phyloP scores from a whole-genome alignment of 441 rosid genomes.

The Adansonia madagascariensis region DNA sequence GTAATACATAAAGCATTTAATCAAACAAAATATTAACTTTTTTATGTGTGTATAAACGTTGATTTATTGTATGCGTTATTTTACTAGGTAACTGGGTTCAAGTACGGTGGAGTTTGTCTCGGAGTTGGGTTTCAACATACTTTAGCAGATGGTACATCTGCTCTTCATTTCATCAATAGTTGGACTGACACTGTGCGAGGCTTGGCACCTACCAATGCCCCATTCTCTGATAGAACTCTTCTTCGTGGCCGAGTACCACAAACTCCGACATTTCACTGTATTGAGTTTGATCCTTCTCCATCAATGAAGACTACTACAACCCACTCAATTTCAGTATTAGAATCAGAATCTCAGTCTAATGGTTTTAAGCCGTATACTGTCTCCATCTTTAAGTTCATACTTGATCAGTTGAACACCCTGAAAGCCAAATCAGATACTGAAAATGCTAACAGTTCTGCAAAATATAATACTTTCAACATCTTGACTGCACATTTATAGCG shows the following conservation, averaged over 20 bases:
- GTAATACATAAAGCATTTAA: slow-evolving; percentile 24
- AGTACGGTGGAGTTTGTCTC: slow-evolving; percentile 34
- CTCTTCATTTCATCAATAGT: slow-evolving; percentile 27
- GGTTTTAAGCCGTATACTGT: background rate
- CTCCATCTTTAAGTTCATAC: slow-evolving; percentile 20
- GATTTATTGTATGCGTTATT: background rate
- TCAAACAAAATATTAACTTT: background rate
- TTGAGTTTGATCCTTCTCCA: slow-evolving; percentile 23
- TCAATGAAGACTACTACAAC: background rate
- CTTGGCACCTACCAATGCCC: background rate
- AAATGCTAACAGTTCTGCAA: background rate
- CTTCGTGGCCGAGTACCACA: slow-evolving; percentile 15
- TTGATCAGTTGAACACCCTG: slow-evolving; percentile 20
- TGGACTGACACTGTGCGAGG: slow-evolving; percentile 35
- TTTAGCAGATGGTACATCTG: slow-evolving; percentile 27
- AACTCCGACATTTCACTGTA: slow-evolving; percentile 9
- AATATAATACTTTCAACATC: slow-evolving; percentile 18
- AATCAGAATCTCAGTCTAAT: background rate
- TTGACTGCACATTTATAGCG: slow-evolving; percentile 34
- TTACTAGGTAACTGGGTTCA: slow-evolving; percentile 35
- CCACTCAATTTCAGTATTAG: background rate
- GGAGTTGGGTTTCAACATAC: slow-evolving; percentile 32
- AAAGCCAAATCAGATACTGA: slow-evolving; percentile 1
- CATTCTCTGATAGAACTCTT: slow-evolving; percentile 22
- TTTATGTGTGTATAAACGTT: background rate